Percentiles rank a stretch among this genome's conserved stretches.
Evolutionary conservation across 1,284 basidiomycete species (phyloP).

Genomic region (Apiotrichum montevideense): DNA sequence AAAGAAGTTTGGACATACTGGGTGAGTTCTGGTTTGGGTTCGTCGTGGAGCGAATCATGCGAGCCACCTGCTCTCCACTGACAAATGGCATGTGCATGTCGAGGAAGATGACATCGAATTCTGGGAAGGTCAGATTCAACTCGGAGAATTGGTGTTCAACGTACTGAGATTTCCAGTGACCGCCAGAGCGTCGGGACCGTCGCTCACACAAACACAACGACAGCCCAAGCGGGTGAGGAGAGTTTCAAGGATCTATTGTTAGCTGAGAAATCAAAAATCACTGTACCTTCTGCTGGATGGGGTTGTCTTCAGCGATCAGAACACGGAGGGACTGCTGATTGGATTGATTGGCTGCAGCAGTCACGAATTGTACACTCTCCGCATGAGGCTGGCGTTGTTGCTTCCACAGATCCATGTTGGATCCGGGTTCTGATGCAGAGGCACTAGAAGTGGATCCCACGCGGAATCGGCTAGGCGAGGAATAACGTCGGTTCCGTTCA

Average conservation of each 20-base stretch:
- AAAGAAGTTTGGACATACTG: slow-evolving; percentile 26
- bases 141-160: slow-evolving; percentile 42
- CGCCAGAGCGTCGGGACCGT: slow-evolving; percentile 93
- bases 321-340: slow-evolving; percentile 59
- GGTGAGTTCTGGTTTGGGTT: slow-evolving; percentile 47
- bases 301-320: slow-evolving; percentile 93
- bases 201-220: slow-evolving; percentile 85
- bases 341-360: not conserved
- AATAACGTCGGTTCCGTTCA: slow-evolving; percentile 68
- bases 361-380: slow-evolving; percentile 5
- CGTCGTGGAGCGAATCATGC: slow-evolving; percentile 47
- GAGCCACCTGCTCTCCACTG: slow-evolving; percentile 45
- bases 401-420: slow-evolving; percentile 30
- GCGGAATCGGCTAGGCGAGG: slow-evolving; percentile 77
- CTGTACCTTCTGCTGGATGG: slow-evolving; percentile 72
- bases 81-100: slow-evolving; percentile 48
- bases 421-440: slow-evolving; percentile 51
- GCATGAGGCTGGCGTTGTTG: slow-evolving; percentile 8
- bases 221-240: slow-evolving; percentile 86
- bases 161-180: slow-evolving; percentile 93
- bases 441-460: slow-evolving; percentile 60
- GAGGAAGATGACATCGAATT: slow-evolving; percentile 51
- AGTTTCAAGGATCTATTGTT: slow-evolving; percentile 71
- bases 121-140: slow-evolving; percentile 17
- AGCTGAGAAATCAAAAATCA: not conserved